Percentiles rank a stretch among this genome's conserved stretches.
These are phyloP conservation scores for Bidens hawaiensis DNA, from an alignment of 140 eudicot genomes.

Conservation along the genomic window DNA sequence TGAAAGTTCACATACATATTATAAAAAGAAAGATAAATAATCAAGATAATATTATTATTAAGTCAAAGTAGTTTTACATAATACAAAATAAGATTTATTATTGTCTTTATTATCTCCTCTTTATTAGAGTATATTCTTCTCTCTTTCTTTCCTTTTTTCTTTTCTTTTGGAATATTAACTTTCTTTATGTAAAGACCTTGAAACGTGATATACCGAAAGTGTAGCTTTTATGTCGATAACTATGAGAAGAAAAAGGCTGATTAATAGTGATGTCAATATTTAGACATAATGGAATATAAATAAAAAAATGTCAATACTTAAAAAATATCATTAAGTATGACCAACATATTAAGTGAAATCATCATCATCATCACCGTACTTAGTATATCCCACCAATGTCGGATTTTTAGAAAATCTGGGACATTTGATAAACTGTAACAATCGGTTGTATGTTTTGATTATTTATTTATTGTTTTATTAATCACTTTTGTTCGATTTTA, in stretches of 20 bases:
- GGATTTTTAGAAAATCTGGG: no score
- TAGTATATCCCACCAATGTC: no score
- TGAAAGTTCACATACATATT: neutral
- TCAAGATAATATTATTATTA: neutral
- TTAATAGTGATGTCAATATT: neutral
- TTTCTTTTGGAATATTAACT: conserved; percentile 26
- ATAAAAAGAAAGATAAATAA: neutral
- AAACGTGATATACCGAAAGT: conserved; percentile 36
- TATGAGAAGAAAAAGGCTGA: neutral
- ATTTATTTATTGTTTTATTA: no score
- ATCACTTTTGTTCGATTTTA: no score
- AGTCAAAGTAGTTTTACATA: neutral
- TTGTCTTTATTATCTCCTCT: conserved; percentile 8
- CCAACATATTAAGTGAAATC: no score
- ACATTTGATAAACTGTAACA: no score
- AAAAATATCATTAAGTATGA: no score
- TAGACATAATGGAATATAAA: no score
- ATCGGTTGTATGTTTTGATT: no score
- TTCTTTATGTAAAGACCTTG: conserved; percentile 25
- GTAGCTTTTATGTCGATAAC: conserved; percentile 13
- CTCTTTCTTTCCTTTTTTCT: conserved; percentile 2
- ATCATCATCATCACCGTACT: no score
- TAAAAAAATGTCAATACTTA: no score
- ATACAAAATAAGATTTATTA: neutral
- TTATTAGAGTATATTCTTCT: conserved; percentile 15